Base-by-base conservation (phyloP, 164 flowering plant genomes). In the Berberis vulgaris region DNA sequence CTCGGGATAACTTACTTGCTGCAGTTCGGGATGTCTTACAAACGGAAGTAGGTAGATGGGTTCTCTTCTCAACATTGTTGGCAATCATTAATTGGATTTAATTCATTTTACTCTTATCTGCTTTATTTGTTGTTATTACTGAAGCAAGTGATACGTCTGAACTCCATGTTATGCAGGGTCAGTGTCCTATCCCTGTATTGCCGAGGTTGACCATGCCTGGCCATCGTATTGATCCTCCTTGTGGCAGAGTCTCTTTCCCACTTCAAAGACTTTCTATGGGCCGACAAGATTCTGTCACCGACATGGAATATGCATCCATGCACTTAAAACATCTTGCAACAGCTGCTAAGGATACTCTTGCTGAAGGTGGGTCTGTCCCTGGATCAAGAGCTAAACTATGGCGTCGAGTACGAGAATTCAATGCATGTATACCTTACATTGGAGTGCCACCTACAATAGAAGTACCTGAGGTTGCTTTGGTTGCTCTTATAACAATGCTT, bases 121-220 rank as follows among this genome's bases (percentile, higher is more conserved):
- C 46, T 43, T 50, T 10, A 41, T 49, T 69, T 38, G 42, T 57
- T 43, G 41, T 58, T 58, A 4, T 40, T 26, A 26, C 3, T n/a
- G 56, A 45, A 38, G 57, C 1, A 38, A 59, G 1, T 66, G 60
- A 45, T 57, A 50, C 52, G 41, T 42, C 46, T 60, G 43, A 54
- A 53, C 12, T 57, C 71, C 41, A 11, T 12, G 58, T 65, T 73
- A 2, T 81, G 72, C 81, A 94, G 99, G 84, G 89, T 62, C 99
- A 91, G 62, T 91, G 82, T 63, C 74, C 97, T 6, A 74, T 94
- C 41, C 97, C 99, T 61, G 77, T 94, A 7, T 73, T 87, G 73
- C 99, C 99, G 53, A 79, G 99, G 70, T 65, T 94, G 69, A 94
- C 96, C 43, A 87, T 94, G 97, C 99, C 99, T 73, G 99, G 99